Evolutionary conservation across 306 rosid genomes (phyloP), one percentile per base, ranked within the genome.

Genomic region (Senna siamea): DNA sequence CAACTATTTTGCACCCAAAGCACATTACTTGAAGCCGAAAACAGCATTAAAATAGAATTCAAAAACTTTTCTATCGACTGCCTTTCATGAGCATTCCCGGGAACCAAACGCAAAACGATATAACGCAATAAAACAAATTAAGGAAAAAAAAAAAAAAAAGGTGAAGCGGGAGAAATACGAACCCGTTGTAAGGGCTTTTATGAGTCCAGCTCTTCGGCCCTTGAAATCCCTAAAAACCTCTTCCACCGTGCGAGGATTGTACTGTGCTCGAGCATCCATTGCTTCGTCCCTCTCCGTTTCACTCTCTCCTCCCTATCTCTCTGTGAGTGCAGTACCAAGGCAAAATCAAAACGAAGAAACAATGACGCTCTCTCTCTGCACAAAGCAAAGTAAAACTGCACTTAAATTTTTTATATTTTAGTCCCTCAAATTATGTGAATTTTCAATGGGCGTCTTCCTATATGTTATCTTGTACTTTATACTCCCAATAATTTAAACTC

Each of bases 211-310:
- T 82, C 98, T 65, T 30, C 98, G 92, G 70, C 98, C 98, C 76
- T 89, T 90, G 85, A 92, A 92, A 88, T 92, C 98, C 81, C 88
- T 84, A 80, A 88, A 92, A 75, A 92, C 98, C 80, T 92, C 98
- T 75, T 92, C 98, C 0, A 90, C 98, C 20, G 98, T 87, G 41
- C 96, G 98, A 64, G 96, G 93, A 86, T 90, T 92, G 74, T 85
- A 86, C 78, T 78, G 81, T 26, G 83, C 78, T 43, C 83, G 85
- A 73, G 87, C 88, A 53, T 88, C 89, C 97, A 89, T 85, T 68
- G 50, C 53, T 37, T 43, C 51, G 50, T 41, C 9, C 67, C 59
- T 18, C 59, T 46, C 65, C n/a, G 44, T 57, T 40, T 7, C 69
- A 53, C 18, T 0, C 53, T n/a, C 41, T 14, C 62, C 53, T n/a